Conservation (phyloP, 805 yeast species). For the Candida qinlingensis region DNA sequence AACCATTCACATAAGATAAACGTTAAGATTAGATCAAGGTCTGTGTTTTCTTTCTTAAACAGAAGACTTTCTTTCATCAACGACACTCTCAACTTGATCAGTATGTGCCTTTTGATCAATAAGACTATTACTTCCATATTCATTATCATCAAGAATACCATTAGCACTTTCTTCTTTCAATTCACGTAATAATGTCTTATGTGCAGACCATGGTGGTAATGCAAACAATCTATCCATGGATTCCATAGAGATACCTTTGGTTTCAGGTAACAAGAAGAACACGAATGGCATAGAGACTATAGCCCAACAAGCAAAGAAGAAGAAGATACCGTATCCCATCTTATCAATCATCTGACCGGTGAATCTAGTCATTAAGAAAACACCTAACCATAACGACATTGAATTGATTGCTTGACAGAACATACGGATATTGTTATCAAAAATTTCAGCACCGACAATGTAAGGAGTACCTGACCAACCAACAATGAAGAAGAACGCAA, state of each 20-base stretch:
- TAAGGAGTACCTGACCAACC: conserved; percentile 47
- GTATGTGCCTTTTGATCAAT: neutral
- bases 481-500: conserved; percentile 39
- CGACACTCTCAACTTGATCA: neutral
- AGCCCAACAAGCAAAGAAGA: conserved; percentile 26
- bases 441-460: conserved; percentile 42
- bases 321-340: conserved; percentile 41
- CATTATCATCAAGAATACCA: neutral
- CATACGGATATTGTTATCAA: conserved; percentile 39
- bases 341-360: conserved; percentile 38
- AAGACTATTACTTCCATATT: neutral
- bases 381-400: conserved; percentile 44
- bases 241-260: conserved; percentile 41
- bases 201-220: conserved; percentile 19
- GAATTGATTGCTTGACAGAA: conserved; percentile 42
- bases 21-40: too few relatives aligned
- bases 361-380: conserved; percentile 42
- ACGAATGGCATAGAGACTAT: conserved; percentile 32
- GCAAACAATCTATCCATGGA: conserved; percentile 32
- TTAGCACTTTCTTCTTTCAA: neutral
- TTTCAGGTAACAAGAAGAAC: conserved; percentile 40
- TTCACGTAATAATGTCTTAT: conserved; percentile 3
- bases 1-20: too few relatives aligned
- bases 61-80: too few relatives aligned
- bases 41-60: too few relatives aligned